These are phyloP conservation scores for Ophioceras dolichostomum DNA, from an alignment of 2,329 filamentous ascomycete species.

Conservation along the genomic window DNA sequence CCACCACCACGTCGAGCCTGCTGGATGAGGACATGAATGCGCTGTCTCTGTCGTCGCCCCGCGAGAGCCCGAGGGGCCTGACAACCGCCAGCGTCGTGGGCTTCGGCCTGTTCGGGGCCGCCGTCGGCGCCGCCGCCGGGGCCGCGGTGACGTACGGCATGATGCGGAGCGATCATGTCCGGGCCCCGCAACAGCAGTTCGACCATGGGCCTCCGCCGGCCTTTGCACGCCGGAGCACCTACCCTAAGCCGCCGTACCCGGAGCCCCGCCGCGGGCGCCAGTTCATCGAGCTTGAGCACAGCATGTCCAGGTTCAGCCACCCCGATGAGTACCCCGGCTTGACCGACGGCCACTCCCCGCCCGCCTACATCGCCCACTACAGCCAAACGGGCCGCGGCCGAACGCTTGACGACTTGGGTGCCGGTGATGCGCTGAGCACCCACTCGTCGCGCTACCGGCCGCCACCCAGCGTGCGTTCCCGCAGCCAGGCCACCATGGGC, in stretches of 20 bases:
- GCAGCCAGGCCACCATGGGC: slow-evolving; percentile 25
- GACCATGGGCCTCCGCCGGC: slow-evolving; percentile 21
- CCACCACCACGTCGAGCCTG: slow-evolving; percentile 16
- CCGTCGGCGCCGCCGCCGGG: slow-evolving; percentile 58
- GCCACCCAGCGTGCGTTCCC: slow-evolving; percentile 20
- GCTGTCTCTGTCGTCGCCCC: slow-evolving; percentile 12
- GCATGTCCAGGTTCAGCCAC: slow-evolving; percentile 24
- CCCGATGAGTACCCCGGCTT: slow-evolving; percentile 18
- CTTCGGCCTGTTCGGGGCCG: slow-evolving; percentile 42
- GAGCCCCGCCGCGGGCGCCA: slow-evolving; percentile 16
- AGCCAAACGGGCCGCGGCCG: slow-evolving; percentile 16
- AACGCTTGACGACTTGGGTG: slow-evolving; percentile 23
- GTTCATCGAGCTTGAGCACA: slow-evolving; percentile 24
- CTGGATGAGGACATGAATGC: slow-evolving; percentile 10
- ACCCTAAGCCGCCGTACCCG: slow-evolving; percentile 21
- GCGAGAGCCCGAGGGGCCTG: slow-evolving; percentile 27
- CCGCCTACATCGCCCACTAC: slow-evolving; percentile 22
- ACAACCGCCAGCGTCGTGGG: slow-evolving; percentile 57
- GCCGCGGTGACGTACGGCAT: slow-evolving; percentile 65
- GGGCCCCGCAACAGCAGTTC: slow-evolving; percentile 25
- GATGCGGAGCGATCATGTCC: slow-evolving; percentile 35
- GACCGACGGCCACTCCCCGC: slow-evolving; percentile 17
- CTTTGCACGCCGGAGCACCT: slow-evolving; percentile 32
- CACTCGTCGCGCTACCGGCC: slow-evolving; percentile 23
- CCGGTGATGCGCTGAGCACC: slow-evolving; percentile 27